These are phyloP conservation scores for Camelina neglecta DNA, from an alignment of 345 rosid species.

Conservation along the genomic window DNA sequence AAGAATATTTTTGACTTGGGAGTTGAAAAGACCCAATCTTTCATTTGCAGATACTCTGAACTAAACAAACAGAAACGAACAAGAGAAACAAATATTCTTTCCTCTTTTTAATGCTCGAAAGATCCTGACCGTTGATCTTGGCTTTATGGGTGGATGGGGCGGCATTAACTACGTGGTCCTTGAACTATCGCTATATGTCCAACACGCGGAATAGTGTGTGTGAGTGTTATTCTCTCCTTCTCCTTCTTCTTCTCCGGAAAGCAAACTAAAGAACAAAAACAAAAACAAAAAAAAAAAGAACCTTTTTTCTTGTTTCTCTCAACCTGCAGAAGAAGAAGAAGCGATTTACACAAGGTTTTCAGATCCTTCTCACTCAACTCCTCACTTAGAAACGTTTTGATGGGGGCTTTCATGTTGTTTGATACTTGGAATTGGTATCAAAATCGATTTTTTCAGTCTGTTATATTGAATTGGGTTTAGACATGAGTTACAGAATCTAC, in stretches of 20 bases:
- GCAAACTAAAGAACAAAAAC: not conserved
- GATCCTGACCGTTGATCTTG: constrained; percentile 41
- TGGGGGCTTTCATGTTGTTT: not conserved
- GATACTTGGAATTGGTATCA: constrained; percentile 21
- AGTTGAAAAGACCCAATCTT: constrained; percentile 32
- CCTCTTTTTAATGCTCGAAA: constrained; percentile 11
- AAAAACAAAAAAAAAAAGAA: not conserved
- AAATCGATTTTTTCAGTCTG: not conserved
- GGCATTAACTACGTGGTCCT: constrained; percentile 45
- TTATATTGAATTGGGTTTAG: constrained; percentile 4
- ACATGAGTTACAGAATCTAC: not conserved
- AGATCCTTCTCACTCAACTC: not conserved
- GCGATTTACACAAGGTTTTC: constrained; percentile 32
- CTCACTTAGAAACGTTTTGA: constrained; percentile 4
- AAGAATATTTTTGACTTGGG: not conserved
- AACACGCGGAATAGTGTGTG: constrained; percentile 42
- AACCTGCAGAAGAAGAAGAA: constrained; percentile 23
- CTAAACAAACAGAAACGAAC: constrained; percentile 32
- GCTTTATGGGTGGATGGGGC: constrained; percentile 42
- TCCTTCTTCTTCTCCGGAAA: constrained; percentile 6
- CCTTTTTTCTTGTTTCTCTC: not conserved
- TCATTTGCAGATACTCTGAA: constrained; percentile 25
- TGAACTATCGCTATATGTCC: constrained; percentile 18
- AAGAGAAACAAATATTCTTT: constrained; percentile 40
- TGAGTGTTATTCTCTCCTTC: not conserved